Percentiles rank a stretch among this genome's conserved stretches.
phyloP scores from a whole-genome alignment of 73 alveolate species.

The Paramecium tetraurelia region DNA sequence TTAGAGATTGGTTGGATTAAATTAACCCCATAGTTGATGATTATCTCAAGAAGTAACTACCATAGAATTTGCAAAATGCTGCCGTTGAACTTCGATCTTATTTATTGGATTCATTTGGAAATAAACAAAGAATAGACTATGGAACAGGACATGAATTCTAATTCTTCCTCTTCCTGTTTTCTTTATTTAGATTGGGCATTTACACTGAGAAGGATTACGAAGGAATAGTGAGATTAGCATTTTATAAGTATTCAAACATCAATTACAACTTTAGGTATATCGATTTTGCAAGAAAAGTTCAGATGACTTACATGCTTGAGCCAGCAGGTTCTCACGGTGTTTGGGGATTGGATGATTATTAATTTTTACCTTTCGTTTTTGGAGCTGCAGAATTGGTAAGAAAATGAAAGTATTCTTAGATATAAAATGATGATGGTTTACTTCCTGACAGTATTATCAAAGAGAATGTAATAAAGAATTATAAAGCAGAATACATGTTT shows the following conservation, averaged over 20 bases:
- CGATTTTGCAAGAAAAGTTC: conserved; percentile 90
- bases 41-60: conserved; percentile 37
- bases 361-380: conserved; percentile 92
- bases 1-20: conserved; percentile 86
- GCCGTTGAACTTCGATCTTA: conserved; percentile 85
- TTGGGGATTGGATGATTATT: conserved; percentile 99
- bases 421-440: neutral
- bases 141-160: conserved; percentile 99
- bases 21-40: conserved; percentile 67
- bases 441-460: neutral
- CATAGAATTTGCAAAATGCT: conserved; percentile 72
- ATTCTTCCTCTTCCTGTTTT: conserved; percentile 83
- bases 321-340: conserved; percentile 99
- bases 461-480: neutral
- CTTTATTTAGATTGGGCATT: conserved; percentile 78
- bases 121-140: conserved; percentile 95
- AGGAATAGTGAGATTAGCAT: conserved; percentile 24
- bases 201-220: conserved; percentile 78
- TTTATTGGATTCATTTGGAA: conserved; percentile 93
- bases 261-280: conserved; percentile 69
- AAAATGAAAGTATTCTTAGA: neutral
- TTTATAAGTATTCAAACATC: conserved; percentile 9
- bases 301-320: conserved; percentile 89
- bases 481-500: neutral
- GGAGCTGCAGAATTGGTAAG: conserved; percentile 80